phyloP scores from a whole-genome alignment of 2,329 filamentous ascomycete species.

The Sporothrix pallida region DNA sequence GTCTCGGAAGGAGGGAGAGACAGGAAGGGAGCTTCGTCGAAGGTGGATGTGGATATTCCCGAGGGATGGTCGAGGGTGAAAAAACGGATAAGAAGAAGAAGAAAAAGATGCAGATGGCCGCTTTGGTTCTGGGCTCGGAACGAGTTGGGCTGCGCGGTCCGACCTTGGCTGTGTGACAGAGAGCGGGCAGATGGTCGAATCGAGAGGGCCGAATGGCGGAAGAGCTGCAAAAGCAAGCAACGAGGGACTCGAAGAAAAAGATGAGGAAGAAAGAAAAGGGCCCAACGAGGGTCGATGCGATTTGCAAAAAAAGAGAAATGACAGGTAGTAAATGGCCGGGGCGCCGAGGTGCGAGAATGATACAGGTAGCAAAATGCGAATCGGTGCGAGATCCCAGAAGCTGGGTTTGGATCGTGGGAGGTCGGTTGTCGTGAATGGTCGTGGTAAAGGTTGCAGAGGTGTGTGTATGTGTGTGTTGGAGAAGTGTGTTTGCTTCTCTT shows the following conservation, averaged over 20 bases:
- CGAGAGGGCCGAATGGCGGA: too few species aligned
- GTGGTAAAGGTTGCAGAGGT: background rate
- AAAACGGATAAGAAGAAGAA: background rate
- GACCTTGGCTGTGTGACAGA: constrained; percentile 14
- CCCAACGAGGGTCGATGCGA: background rate
- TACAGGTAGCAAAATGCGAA: background rate
- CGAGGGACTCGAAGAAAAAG: background rate
- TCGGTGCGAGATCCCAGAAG: background rate
- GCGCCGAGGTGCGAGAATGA: background rate
- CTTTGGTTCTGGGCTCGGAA: background rate
- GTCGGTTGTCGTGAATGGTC: background rate
- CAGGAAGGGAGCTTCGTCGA: background rate
- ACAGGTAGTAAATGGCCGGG: background rate
- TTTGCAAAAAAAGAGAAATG: background rate
- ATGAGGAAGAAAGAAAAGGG: background rate
- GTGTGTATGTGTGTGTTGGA: background rate
- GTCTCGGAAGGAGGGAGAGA: constrained; percentile 8
- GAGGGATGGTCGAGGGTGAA: constrained; percentile 7
- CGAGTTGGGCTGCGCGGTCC: constrained; percentile 19
- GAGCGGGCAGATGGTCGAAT: background rate
- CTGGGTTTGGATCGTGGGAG: background rate
- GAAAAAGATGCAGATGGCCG: background rate
- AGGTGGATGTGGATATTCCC: background rate
- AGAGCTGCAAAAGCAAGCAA: background rate
- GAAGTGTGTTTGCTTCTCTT: constrained; percentile 2